Evolutionary conservation across 2,329 filamentous ascomycete species (phyloP), one percentile per base, ranked within the genome.

Genomic region (Neofusicoccum sp.): DNA sequence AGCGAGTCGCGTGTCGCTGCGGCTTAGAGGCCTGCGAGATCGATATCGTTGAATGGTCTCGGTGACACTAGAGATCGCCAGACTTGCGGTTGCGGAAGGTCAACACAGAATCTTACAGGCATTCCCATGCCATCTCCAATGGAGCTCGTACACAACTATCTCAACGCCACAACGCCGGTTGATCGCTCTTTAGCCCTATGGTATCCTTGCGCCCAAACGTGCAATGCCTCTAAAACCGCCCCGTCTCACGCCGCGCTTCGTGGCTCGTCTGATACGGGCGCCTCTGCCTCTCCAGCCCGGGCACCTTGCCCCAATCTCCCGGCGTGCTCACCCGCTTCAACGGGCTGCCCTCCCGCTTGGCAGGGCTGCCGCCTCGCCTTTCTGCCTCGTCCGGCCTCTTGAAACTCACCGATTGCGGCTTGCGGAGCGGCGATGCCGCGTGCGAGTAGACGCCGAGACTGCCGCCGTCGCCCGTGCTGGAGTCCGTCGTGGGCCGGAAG

Each of bases 371-470:
- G 2, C 70, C 47, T 37, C 70, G 67, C 16, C 70, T 67, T 49
- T 68, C 61, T 47, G 63, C 56, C 67, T 70, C 71, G 22, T 76
- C 72, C 2, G 61, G 52, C 29, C 76, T 66, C 7, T 79, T 65
- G 62, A 77, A 76, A 63, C 81, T 90, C 76, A 76, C 86, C 76
- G 79, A 91, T 69, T 81, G 87, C 1, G 90, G 84, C 74, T 96
- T 97, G 70, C 92, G 89, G 11, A 98, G 76, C 0, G 94, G 94
- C 9, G 92, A 96, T 44, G 89, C 90, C 5, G 88, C 87, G 74
- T 96, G 92, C 5, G 85, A 89, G 74, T 88, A 93, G 1, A 96
- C 84, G 12, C 93, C 93, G 56, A 97, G 80, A 72, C 85, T 94
- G 2, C 93, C 92, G 14, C 92, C 92, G 72, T 89, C 87, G 8